Percentiles rank a stretch among this genome's conserved stretches.
phyloP scores from a whole-genome alignment of 2,329 filamentous ascomycete species.

The Madurella fahalii region DNA sequence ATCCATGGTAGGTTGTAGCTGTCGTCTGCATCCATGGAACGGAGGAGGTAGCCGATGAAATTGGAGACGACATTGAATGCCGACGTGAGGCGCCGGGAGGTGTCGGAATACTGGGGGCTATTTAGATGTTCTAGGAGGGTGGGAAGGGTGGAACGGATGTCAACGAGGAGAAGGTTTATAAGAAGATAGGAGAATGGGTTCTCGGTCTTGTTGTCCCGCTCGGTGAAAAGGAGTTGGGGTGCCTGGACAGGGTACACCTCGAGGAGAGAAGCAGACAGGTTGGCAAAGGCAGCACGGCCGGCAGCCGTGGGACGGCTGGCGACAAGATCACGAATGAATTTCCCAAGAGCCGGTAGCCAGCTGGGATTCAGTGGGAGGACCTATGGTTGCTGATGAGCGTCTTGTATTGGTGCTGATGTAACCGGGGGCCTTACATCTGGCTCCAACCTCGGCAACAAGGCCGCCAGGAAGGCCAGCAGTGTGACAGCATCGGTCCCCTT shows the following conservation, averaged over 20 bases:
- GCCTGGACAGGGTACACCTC: constrained; percentile 48
- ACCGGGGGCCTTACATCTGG: constrained; percentile 39
- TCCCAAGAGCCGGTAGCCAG: constrained; percentile 49
- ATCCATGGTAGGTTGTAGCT: constrained; percentile 34
- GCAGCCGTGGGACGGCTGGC: constrained; percentile 50
- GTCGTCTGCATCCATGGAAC: constrained; percentile 47
- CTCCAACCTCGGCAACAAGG: constrained; percentile 47
- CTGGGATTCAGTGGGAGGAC: constrained; percentile 44
- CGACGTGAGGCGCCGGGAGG: constrained; percentile 53
- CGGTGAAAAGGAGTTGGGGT: constrained; percentile 50
- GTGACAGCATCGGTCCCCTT: constrained; percentile 58
- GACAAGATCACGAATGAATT: constrained; percentile 51
- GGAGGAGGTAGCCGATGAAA: constrained; percentile 56
- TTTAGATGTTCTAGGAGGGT: constrained; percentile 56
- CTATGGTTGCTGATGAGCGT: constrained; percentile 31
- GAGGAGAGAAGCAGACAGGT: constrained; percentile 54
- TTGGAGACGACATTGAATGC: constrained; percentile 60
- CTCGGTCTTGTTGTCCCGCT: constrained; percentile 30
- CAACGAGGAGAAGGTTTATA: constrained; percentile 61
- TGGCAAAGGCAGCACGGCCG: constrained; percentile 56
- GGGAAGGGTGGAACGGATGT: constrained; percentile 60
- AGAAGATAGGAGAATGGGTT: constrained; percentile 60
- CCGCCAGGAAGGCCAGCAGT: constrained; percentile 53
- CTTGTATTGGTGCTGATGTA: not conserved
- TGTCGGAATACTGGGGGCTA: constrained; percentile 46